Evolutionary conservation across 306 rosid genomes (phyloP), one percentile per base, ranked within the genome.

Genomic region (Argentina anserina): DNA sequence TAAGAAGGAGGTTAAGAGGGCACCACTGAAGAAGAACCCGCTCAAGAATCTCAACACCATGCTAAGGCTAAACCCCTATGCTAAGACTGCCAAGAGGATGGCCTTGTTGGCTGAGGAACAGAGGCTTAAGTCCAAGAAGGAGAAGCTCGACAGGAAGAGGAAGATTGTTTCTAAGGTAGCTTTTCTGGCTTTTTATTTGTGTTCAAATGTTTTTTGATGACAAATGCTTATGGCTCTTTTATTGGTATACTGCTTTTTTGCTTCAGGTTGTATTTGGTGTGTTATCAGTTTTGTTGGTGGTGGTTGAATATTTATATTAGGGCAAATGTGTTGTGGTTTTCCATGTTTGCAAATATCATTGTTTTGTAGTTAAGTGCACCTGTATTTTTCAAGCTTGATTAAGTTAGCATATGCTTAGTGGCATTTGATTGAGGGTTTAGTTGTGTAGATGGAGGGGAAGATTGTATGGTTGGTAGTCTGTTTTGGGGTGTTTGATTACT

Each of bases 31-130:
- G 74, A 80, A 80, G 84, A 80, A 80, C 41, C 81, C 84, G 6
- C 50, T 80, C n/a, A 81, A 76, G 81, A 81, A 81, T 43, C 73
- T 81, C 42, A 81, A 76, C 70, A 72, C 81, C 53, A 65, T 81
- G 81, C 75, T 81, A 34, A 76, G 62, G 71, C 71, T 81, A 29
- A 81, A 81, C 67, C 86, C 86, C 1, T 82, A 78, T 60, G 80
- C 80, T 7, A 82, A 82, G 77, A 82, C 86, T 52, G 86, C 86
- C 14, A 82, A 69, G 79, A 70, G 86, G 58, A 82, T 82, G 86
- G 82, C 86, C 6, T 72, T 82, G 13, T 65, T 82, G 64, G 82
- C 86, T 3, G 82, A 82, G 72, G 75, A 71, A 26, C 71, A 82
- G 68, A 78, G 82, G 14, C 77, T 81, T 7, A 77, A 78, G 75